Evolutionary conservation across 192 early-diverging fungal genomes (phyloP).

Genomic region (Coemansia sp.): DNA sequence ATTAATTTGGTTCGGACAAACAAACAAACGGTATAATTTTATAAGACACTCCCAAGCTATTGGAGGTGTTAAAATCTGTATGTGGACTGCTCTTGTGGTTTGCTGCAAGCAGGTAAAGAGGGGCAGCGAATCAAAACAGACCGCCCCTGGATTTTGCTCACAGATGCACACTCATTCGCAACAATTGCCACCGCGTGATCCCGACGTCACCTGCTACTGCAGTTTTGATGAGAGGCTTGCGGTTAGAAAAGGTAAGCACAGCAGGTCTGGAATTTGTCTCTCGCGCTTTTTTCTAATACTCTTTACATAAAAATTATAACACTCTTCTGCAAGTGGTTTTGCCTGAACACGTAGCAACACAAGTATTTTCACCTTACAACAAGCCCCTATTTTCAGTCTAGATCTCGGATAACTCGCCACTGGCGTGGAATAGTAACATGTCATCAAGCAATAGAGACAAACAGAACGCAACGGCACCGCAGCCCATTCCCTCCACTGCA

Average conservation of each 20-base stretch:
- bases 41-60: no score
- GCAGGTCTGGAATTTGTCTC: background rate
- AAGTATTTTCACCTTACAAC: background rate
- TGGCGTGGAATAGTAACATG: background rate
- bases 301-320: background rate
- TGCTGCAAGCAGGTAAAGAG: background rate
- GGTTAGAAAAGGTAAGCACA: background rate
- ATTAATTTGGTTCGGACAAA: no score
- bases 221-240: background rate
- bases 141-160: background rate
- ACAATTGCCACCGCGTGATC: slow-evolving; percentile 17
- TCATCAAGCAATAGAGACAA: slow-evolving; percentile 4
- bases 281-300: background rate
- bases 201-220: slow-evolving; percentile 17
- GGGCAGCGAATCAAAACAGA: background rate
- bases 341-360: background rate
- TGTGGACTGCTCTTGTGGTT: background rate
- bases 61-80: no score
- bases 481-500: slow-evolving; percentile 26
- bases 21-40: no score
- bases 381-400: background rate
- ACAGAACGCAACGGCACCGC: slow-evolving; percentile 20
- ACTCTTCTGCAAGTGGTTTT: background rate
- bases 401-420: background rate
- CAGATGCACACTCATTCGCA: background rate